Percentiles rank a stretch among this genome's conserved stretches.
Conservation (phyloP, 495 filamentous ascomycete species). For the Neurospora sp. region DNA sequence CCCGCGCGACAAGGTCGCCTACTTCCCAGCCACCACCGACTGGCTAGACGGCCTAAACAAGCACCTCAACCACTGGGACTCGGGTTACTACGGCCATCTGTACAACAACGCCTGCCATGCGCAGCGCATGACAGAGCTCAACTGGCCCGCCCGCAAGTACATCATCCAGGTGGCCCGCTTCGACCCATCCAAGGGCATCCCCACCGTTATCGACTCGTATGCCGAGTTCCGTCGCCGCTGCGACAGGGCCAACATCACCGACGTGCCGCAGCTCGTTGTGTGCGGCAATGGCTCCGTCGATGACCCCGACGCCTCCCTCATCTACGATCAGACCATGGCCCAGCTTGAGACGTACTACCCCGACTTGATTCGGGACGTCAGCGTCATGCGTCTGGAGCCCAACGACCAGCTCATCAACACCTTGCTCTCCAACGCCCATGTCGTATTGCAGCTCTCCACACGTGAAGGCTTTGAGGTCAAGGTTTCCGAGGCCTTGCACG, state of each 20-base stretch:
- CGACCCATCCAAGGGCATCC: conserved; percentile 79
- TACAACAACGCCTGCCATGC: conserved; percentile 57
- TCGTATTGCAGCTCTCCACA: conserved; percentile 71
- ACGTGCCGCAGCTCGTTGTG: conserved; percentile 65
- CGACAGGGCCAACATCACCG: conserved; percentile 27
- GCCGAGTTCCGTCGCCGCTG: conserved; percentile 59
- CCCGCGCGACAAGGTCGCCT: conserved; percentile 55
- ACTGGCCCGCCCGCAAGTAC: conserved; percentile 63
- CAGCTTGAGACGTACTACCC: conserved; percentile 50
- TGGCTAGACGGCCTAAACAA: conserved; percentile 91
- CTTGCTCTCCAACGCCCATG: conserved; percentile 60
- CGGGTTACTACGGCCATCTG: conserved; percentile 64
- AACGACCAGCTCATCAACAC: conserved; percentile 77
- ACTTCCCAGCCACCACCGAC: conserved; percentile 78
- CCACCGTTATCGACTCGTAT: conserved; percentile 69
- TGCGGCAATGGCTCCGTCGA: conserved; percentile 75
- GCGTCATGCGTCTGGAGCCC: conserved; percentile 67
- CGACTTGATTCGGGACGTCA: conserved; percentile 45
- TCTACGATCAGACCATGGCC: conserved; percentile 61
- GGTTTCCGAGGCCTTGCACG: conserved; percentile 78
- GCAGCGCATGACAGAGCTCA: conserved; percentile 50
- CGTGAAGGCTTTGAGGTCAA: conserved; percentile 87
- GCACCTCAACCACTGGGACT: conserved; percentile 60
- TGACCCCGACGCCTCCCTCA: conserved; percentile 66
- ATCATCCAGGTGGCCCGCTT: conserved; percentile 80